Base-by-base conservation (phyloP, 495 filamentous ascomycete species). In the Penicillium paradoxum region DNA sequence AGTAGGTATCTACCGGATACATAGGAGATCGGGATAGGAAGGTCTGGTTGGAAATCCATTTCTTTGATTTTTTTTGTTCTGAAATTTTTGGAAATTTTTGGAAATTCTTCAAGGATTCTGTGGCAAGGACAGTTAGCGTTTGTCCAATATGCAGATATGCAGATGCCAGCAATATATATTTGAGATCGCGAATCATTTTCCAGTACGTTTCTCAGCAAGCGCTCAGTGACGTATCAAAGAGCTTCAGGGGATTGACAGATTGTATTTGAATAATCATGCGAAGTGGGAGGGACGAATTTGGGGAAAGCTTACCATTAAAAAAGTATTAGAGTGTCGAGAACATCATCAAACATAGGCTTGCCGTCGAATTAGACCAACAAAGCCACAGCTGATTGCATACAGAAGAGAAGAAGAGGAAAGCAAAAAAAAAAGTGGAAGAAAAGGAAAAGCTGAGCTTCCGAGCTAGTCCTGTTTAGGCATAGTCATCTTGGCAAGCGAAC, bases 171-270 rank as follows among this genome's bases (percentile, higher is more conserved):
- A 53, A 37, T 8, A 22, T 44, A 11, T n/a, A 42, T 24, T 17
- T 43, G 14, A 13, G 21, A 24, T 53, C 33, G 41, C 51, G 43
- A 49, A 56, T 74, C 72, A 74, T 76, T 73, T 63, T 68, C 45
- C 66, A 69, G 49, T 75, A 77, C 74, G 63, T 74, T 77, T 75
- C 72, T 77, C 72, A 77, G 58, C 65, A 56, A 60, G 56, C 70
- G 67, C 74, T 73, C 71, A 64, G 60, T 68, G 66, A 73, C 66
- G 71, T 73, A 64, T 68, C 57, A 60, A 64, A 55, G 70, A 73
- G 72, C 67, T 69, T 91, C 87, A 88, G 87, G 76, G 84, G 87
- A 91, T 91, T 91, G 87, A 91, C 87, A 91, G 87, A 91, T 91
- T 75, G 70, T 75, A 78, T 73, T 70, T 78, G 61, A 82, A 73